Evolutionary conservation across 2,329 filamentous ascomycete genomes (phyloP).

Genomic region (Talaromyces sp.): DNA sequence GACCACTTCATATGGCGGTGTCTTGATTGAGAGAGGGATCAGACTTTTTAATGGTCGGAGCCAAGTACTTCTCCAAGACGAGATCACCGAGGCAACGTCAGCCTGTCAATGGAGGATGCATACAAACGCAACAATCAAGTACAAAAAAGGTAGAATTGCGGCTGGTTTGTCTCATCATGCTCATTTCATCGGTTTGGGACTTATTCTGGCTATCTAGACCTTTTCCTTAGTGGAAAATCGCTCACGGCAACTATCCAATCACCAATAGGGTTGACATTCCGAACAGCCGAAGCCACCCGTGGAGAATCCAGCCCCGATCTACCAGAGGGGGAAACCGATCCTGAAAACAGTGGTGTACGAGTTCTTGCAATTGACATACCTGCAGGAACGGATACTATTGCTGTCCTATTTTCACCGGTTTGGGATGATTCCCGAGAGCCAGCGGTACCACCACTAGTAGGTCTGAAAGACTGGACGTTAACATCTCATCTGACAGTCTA

Average conservation of each 20-base stretch:
- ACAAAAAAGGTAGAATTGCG: background rate
- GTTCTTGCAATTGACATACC: background rate
- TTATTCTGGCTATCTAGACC: background rate
- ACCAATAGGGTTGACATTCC: background rate
- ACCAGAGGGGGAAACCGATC: background rate
- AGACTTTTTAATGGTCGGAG: background rate
- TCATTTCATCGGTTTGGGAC: background rate
- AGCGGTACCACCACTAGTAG: background rate
- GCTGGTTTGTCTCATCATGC: background rate
- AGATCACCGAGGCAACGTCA: background rate
- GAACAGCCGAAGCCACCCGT: background rate
- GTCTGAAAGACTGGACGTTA: background rate
- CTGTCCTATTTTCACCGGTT: background rate
- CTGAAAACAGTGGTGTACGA: background rate
- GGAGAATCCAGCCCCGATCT: background rate
- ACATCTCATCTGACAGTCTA: background rate
- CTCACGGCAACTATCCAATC: background rate
- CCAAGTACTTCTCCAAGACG: constrained; percentile 1
- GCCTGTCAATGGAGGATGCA: constrained; percentile 2
- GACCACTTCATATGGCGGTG: background rate
- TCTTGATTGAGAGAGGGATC: background rate
- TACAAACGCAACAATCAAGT: constrained; percentile 2
- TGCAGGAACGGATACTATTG: background rate
- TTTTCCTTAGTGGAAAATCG: background rate
- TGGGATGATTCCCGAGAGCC: background rate